These are phyloP conservation scores for Cercophora sp. DNA, from an alignment of 495 filamentous ascomycete genomes.

Conservation along the genomic window DNA sequence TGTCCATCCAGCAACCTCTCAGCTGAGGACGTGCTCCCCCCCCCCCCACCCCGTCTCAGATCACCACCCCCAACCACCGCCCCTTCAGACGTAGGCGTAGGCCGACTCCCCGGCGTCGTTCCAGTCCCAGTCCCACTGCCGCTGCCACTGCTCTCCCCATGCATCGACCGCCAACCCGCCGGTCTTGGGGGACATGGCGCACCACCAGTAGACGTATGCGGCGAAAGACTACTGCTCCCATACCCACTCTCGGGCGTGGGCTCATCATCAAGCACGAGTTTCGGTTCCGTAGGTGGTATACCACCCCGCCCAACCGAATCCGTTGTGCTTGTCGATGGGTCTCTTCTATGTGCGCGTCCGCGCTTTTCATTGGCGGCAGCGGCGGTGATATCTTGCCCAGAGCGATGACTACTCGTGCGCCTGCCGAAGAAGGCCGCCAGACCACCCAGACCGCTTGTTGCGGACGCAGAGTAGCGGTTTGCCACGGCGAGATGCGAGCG, in stretches of 20 bases:
- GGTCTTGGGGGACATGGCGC: too few relatives aligned
- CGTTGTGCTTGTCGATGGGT: conserved; percentile 19
- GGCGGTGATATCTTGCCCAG: background rate
- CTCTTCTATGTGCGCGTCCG: conserved; percentile 17
- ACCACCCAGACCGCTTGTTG: conserved; percentile 12
- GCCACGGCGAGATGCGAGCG: conserved; percentile 58
- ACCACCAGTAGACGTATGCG: too few relatives aligned
- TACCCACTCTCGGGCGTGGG: conserved; percentile 20
- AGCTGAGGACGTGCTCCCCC: conserved; percentile 33
- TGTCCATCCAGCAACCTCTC: conserved; percentile 58
- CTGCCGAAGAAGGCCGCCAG: conserved; percentile 7
- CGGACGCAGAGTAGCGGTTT: conserved; percentile 32
- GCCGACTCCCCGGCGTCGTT: conserved; percentile 16
- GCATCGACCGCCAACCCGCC: conserved; percentile 7
- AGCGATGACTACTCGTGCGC: too few relatives aligned
- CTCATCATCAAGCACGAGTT: conserved; percentile 28
- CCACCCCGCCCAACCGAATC: conserved; percentile 31
- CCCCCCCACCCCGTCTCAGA: conserved; percentile 31
- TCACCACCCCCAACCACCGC: background rate
- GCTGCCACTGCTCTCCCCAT: conserved; percentile 13
- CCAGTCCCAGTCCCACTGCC: conserved; percentile 16
- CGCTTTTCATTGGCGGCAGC: conserved; percentile 11
- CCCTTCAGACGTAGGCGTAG: background rate
- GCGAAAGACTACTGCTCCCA: conserved; percentile 13
- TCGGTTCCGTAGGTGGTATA: conserved; percentile 32